Evolutionary conservation across 2,329 filamentous ascomycete species (phyloP).

Genomic region (Fusarium albidum): DNA sequence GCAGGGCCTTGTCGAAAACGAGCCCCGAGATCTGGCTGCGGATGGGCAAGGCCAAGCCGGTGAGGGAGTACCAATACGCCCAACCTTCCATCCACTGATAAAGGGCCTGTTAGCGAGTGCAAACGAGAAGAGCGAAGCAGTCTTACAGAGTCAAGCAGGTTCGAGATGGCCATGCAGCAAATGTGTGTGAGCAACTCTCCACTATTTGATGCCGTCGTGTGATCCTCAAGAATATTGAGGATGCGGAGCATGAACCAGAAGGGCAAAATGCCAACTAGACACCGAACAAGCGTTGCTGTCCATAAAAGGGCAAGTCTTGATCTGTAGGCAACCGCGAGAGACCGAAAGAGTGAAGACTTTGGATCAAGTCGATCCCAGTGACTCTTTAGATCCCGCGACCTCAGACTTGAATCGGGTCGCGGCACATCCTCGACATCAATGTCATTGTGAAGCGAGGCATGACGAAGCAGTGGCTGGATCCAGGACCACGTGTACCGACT

Average conservation of each 20-base stretch:
- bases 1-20: conserved; percentile 78
- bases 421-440: conserved; percentile 70
- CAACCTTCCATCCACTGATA: conserved; percentile 67
- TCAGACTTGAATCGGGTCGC: conserved; percentile 61
- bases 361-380: conserved; percentile 56
- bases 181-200: conserved; percentile 71
- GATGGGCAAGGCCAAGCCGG: conserved; percentile 69
- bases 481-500: conserved; percentile 71
- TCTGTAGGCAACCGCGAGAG: conserved; percentile 65
- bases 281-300: conserved; percentile 59
- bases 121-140: neutral
- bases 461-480: conserved; percentile 61
- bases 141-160: conserved; percentile 57
- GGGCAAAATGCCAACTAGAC: conserved; percentile 70
- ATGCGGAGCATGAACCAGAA: conserved; percentile 74
- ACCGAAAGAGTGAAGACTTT: conserved; percentile 63
- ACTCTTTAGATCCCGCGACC: conserved; percentile 57
- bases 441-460: conserved; percentile 64
- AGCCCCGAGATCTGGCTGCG: conserved; percentile 74
- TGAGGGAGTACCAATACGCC: conserved; percentile 71
- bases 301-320: conserved; percentile 64
- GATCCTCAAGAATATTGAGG: conserved; percentile 67
- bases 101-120: neutral
- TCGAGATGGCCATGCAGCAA: conserved; percentile 66
- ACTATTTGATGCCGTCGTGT: conserved; percentile 54